Evolutionary conservation across 805 yeast species (phyloP), one percentile per base, ranked within the genome.

Genomic region (Yarrowia osloensis): DNA sequence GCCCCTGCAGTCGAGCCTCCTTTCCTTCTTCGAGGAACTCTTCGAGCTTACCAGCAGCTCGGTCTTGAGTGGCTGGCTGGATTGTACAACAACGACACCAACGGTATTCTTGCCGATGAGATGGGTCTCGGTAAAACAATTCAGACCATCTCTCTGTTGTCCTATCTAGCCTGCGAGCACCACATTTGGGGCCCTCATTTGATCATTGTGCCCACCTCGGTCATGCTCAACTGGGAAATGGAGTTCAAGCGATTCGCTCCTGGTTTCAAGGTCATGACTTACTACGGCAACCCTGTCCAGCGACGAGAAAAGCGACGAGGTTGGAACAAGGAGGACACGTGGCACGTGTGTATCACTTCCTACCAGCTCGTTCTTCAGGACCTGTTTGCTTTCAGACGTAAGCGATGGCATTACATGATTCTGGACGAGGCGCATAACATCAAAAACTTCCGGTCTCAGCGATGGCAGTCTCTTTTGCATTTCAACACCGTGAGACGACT

Each of bases 161-260:
- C 96, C 0, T 93, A 93, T 75, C 80, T 95, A 65, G 99, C 99
- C 0, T 91, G 97, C 73, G 97, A 89, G 72, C 93, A 93, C 73
- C 89, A 90, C 68, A 85, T 88, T 19, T 95, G 99, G 99, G 99
- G 99, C 0, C 99, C 99, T 0, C 99, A 95, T 80, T 80, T 95
- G 66, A 93, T 95, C 78, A 88, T 95, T 68, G 99, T 95, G 4
- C 99, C 99, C 4, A 95, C 99, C 0, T 91, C 97, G 17, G 99
- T 95, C 8, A 87, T 95, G 87, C 84, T 95, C 66, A 95, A 95
- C 74, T 95, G 99, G 99, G 99, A 95, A 76, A 94, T 96, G 98
- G 99, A 95, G 74, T 93, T 95, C 79, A 95, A 96, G 74, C 86
- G 97, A 73, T 95, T 95, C 81, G 98, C 98, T 0, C 99, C 99